Base-by-base conservation (phyloP, 1,284 basidiomycete genomes). In the Boletellus dicymbophilus region DNA sequence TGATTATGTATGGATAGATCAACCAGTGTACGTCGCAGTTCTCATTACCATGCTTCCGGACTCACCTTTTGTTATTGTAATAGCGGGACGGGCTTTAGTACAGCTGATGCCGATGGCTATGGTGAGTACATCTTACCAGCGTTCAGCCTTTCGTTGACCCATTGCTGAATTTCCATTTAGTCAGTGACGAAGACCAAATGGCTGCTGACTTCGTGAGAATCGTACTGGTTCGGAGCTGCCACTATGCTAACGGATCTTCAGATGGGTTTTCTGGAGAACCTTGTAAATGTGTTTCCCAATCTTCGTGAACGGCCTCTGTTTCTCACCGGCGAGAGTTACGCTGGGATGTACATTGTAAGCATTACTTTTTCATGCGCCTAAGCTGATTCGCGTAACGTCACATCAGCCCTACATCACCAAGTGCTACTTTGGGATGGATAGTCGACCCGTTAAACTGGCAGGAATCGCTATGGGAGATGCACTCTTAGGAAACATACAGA, bases 391-490 rank as follows among this genome's bases (percentile, higher is more conserved):
- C 51, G 12, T 37, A 30, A 48, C n/a, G 36, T 38, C 44, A 53
- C 37, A 43, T 40, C 49, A 86, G 84, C 83, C 87, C n/a, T 86
- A 85, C 58, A 89, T 88, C 59, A 72, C 82, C 54, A 85, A 88
- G 66, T 71, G 83, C 11, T 85, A 87, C 59, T 86, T 88, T 55
- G 72, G 72, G 34, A 72, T 79, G 63, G 55, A 72, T 2, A 75
- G 80, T 34, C 84, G 85, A n/a, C 86, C 87, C 2, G 82, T 88
- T n/a, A 80, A 78, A 6, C 72, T 89, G 23, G 72, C 75, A 0
- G 84, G 81, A 59, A 80, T 88, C 46, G 81, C 78, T 13, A 88
- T 90, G 43, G 87, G 87, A 16, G 84, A 89, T 64, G 85, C 82
- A 7, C 68, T 81, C 8, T 72, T 87, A 25, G 72, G 76, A 2